Conservation (phyloP, 371 early-diverging fungal genomes). For the Lichtheimia corymbifera region DNA sequence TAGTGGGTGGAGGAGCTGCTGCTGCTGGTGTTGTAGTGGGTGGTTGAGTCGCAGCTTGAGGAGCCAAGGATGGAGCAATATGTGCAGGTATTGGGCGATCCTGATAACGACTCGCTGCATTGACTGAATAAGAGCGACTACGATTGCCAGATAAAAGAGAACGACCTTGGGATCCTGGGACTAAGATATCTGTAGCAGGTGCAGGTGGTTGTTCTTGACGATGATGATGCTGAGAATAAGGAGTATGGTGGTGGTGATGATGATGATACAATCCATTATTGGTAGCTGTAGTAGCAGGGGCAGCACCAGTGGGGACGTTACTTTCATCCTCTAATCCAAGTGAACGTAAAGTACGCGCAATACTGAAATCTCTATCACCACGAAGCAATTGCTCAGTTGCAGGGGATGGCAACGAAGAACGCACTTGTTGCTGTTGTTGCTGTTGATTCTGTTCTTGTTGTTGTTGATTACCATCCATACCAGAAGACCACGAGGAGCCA, state of each 20-base stretch:
- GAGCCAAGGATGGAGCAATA: constrained; percentile 1
- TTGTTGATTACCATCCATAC: constrained; percentile 22
- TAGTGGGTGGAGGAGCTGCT: background rate
- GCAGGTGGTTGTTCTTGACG: constrained; percentile 21
- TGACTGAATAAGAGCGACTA: constrained; percentile 75
- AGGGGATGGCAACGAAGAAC: constrained; percentile 42
- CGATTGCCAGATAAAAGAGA: constrained; percentile 49
- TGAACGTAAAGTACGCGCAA: constrained; percentile 74
- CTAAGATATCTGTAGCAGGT: constrained; percentile 27
- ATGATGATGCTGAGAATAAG: constrained; percentile 5
- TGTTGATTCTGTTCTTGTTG: constrained; percentile 7
- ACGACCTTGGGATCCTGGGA: constrained; percentile 3
- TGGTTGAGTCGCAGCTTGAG: background rate
- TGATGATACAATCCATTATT: constrained; percentile 28
- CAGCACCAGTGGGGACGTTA: constrained; percentile 10
- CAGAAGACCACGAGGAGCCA: constrained; percentile 58
- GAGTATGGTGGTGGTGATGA: constrained; percentile 23
- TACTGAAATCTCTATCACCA: constrained; percentile 63
- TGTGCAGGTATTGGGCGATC: constrained; percentile 18
- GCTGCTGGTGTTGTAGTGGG: background rate
- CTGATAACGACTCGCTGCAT: constrained; percentile 62
- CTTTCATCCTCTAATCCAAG: constrained; percentile 73
- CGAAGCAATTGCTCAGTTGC: constrained; percentile 59
- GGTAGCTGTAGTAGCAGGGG: background rate
- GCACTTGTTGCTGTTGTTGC: constrained; percentile 4